Evolutionary conservation across 306 rosid species (phyloP), one percentile per base, ranked within the genome.

Genomic region (Medicago arabica): DNA sequence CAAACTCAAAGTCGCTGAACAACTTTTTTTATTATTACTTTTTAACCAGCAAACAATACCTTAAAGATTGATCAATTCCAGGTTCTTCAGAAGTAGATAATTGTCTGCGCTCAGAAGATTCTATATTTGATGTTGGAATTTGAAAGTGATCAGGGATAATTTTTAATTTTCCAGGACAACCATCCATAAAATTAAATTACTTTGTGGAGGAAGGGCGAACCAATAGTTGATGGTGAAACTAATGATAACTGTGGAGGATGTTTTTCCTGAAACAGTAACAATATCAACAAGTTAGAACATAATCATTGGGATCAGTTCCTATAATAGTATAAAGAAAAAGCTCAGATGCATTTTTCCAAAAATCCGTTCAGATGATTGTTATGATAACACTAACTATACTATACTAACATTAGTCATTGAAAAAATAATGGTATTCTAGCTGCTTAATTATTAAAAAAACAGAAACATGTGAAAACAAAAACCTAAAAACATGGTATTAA

Each of bases 101-200:
- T 74, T 89, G 77, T 81, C 59, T 13, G 68, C 53, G 71, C 60
- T 78, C 83, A 53, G 74, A 70, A 81, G 93, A 86, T 69, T 88
- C 90, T 17, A 39, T 70, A 28, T 66, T 83, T 14, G 88, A 69
- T 12, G 83, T 47, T 70, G 93, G 81, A 82, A 85, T 71, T 81
- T 82, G 87, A 82, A 95, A 95, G 80, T 95, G 97, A 81, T 89
- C 88, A 31, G 83, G 86, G 69, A 90, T 83, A 60, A 95, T 74
- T 85, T 89, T 92, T 84, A 92, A 53, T 80, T 80, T 95, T 12
- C 87, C 73, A 75, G 78, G 84, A 57, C 85, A 58, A 81, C 89
- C 97, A 88, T 95, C 99, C 97, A 95, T 90, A 78, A 83, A 87
- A 78, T 75, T 71, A 50, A 57, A 11, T 53, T 67, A 71, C 72